Evolutionary conservation across 768 basidiomycete genomes (phyloP).

Genomic region (Boletus vermiculosoides): DNA sequence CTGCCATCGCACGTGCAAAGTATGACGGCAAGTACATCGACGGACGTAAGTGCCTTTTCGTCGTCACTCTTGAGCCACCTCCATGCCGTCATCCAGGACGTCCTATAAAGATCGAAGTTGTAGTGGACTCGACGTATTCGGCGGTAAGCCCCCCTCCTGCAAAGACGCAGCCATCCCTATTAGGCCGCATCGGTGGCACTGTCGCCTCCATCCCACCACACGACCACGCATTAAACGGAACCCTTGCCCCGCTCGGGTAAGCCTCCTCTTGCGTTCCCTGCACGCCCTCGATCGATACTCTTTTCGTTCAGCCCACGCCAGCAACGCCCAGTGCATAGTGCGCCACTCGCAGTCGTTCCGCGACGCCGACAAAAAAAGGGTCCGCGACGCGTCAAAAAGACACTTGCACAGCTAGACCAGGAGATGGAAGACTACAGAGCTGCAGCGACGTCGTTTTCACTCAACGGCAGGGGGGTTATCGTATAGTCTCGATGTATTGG

Average conservation of each 20-base stretch:
- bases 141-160: slow-evolving; percentile 23
- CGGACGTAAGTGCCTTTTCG: slow-evolving; percentile 38
- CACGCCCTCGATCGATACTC: neutral
- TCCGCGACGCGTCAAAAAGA: slow-evolving; percentile 69
- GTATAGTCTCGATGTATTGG: neutral
- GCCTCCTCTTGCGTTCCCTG: neutral
- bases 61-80: neutral
- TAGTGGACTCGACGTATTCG: slow-evolving; percentile 44
- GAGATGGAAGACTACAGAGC: slow-evolving; percentile 83
- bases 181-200: slow-evolving; percentile 36
- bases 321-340: slow-evolving; percentile 10
- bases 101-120: slow-evolving; percentile 63
- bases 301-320: slow-evolving; percentile 21
- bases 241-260: slow-evolving; percentile 9
- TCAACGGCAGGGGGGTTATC: slow-evolving; percentile 7
- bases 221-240: slow-evolving; percentile 20
- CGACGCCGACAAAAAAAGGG: slow-evolving; percentile 65
- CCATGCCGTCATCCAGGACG: slow-evolving; percentile 43
- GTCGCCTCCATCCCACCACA: slow-evolving; percentile 6
- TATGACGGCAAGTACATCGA: slow-evolving; percentile 80
- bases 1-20: slow-evolving; percentile 58
- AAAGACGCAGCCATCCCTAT: slow-evolving; percentile 36
- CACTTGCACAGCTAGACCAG: slow-evolving; percentile 62
- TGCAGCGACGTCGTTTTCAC: slow-evolving; percentile 20
- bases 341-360: slow-evolving; percentile 30